phyloP scores from a whole-genome alignment of 306 rosid species.

The Sesbania bispinosa region DNA sequence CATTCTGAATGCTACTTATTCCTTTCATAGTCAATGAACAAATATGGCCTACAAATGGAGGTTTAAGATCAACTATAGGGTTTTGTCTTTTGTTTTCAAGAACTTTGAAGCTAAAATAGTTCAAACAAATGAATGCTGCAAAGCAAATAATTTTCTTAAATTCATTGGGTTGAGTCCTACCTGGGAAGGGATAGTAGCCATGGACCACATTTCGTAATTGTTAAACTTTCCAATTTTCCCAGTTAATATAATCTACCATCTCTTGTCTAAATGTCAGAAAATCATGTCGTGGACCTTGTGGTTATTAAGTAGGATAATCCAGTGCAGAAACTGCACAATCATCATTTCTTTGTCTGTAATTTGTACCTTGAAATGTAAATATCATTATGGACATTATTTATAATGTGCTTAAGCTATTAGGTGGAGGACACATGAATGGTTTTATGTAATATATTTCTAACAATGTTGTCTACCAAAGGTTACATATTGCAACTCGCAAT shows the following conservation, averaged over 20 bases:
- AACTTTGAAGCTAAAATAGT: not conserved
- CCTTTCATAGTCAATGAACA: constrained; percentile 7
- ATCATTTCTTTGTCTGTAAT: not conserved
- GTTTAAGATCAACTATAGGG: not conserved
- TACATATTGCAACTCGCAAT: not conserved
- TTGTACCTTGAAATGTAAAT: not conserved
- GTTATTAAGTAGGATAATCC: not conserved
- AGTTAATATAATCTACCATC: not conserved
- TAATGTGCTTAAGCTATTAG: too few relatives aligned
- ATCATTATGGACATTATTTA: not conserved
- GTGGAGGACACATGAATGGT: too few relatives aligned
- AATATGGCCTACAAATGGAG: not conserved
- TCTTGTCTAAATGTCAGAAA: not conserved
- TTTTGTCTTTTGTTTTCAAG: not conserved
- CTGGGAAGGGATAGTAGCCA: not conserved
- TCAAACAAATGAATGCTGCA: not conserved
- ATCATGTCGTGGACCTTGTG: not conserved
- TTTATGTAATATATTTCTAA: too few relatives aligned
- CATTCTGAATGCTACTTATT: not conserved
- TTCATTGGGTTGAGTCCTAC: not conserved
- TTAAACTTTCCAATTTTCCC: not conserved
- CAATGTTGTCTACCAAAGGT: not conserved
- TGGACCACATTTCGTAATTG: not conserved
- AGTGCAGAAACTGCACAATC: not conserved
- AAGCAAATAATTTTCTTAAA: not conserved